Evolutionary conservation across 1,284 basidiomycete species (phyloP).

Genomic region (Microbotryum silenes-acaulis): DNA sequence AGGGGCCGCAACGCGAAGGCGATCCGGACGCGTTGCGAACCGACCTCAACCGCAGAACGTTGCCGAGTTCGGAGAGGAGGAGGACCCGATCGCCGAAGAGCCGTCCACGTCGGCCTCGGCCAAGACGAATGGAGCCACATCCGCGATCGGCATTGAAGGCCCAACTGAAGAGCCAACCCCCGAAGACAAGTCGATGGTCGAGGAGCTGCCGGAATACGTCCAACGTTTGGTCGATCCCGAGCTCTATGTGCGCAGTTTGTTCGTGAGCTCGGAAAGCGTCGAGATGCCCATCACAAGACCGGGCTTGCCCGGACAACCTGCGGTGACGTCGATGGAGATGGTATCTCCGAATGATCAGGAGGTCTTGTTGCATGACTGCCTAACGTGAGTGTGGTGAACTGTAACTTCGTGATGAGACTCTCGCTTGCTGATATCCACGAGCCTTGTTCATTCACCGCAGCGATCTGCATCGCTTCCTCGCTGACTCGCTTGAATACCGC

Average conservation of each 20-base stretch:
- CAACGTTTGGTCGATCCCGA: slow-evolving; percentile 28
- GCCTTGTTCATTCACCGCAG: not conserved
- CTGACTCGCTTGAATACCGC: slow-evolving; percentile 36
- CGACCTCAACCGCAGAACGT: not conserved
- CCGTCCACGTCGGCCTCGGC: too few relatives aligned
- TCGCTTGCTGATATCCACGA: not conserved
- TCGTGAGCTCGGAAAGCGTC: slow-evolving; percentile 22
- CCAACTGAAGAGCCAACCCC: not conserved
- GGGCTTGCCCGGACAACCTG: slow-evolving; percentile 2
- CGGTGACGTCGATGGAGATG: slow-evolving; percentile 7
- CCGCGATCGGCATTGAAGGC: not conserved
- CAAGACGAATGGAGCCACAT: too few relatives aligned
- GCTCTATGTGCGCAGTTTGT: slow-evolving; percentile 20
- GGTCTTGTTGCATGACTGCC: slow-evolving; percentile 28
- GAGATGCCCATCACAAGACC: slow-evolving; percentile 15
- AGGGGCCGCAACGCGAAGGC: not conserved
- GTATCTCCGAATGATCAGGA: slow-evolving; percentile 30
- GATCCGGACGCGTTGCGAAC: not conserved
- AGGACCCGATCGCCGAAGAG: not conserved
- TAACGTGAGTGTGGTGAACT: slow-evolving; percentile 21
- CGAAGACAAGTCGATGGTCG: slow-evolving; percentile 2
- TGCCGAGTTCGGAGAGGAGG: not conserved
- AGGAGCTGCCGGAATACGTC: slow-evolving; percentile 28
- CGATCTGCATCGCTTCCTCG: slow-evolving; percentile 35
- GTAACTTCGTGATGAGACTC: not conserved